Base-by-base conservation (phyloP, 768 basidiomycete species). In the Boletellus emodensis region DNA sequence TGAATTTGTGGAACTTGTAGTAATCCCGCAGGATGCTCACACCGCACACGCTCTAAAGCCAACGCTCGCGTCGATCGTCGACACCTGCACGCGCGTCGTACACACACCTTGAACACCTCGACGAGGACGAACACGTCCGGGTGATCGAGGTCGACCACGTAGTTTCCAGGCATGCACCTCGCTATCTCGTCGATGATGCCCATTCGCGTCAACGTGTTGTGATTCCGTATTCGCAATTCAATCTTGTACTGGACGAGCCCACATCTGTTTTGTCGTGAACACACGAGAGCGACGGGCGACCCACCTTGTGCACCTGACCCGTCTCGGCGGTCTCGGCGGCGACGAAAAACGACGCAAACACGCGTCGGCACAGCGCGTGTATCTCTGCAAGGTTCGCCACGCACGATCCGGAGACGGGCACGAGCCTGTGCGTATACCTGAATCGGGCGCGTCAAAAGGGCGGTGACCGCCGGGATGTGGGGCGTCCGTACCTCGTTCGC, bases 51-150 rank as follows among this genome's bases (percentile, higher is more conserved):
- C 81, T 83, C 89, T 91, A 59, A 28, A 48, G 2, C n/a, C 49
- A 14, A 26, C 24, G 5, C 5, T 26, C 24, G 15, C 38, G 24
- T 48, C 38, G 49, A 49, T 37, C 14, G 24, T 45, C 8, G 9
- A 17, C 30, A 30, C 30, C 2, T 7, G 24, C 6, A 26, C 30
- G 30, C 30, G 11, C 30, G 9, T 3, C 30, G 9, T 3, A 7
- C 30, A 64, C 71, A 38, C 46, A 85, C 90, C 79, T 91, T 92
- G 75, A 90, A 91, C 5, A 92, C 75, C 59, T 92, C 88, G 6
- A 90, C 81, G 7, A 92, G 75, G 40, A 92, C 78, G 53, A 88
- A 89, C 3, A 88, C 68, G 38, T 86, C 78, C 0, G 90, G 85
- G 54, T 83, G 68, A 28, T 79, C 75, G 18, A 92, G 71, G 48